phyloP scores from a whole-genome alignment of 2,329 filamentous ascomycete genomes.

The Zalaria obscura region DNA sequence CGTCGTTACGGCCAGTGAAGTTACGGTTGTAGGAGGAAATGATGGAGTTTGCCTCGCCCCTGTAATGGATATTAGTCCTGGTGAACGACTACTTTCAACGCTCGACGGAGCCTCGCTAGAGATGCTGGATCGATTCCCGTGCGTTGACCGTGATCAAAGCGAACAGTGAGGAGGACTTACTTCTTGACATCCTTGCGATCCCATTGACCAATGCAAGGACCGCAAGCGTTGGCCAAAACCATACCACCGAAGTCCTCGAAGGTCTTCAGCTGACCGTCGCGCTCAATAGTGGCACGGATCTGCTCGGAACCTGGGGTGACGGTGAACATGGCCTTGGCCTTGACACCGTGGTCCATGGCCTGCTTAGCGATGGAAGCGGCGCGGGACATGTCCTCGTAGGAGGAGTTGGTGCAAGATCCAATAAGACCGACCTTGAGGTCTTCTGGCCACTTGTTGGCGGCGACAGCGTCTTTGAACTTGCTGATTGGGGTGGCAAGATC shows the following conservation, averaged over 20 bases:
- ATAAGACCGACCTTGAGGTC: slow-evolving; percentile 95
- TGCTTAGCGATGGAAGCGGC: slow-evolving; percentile 84
- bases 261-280: slow-evolving; percentile 82
- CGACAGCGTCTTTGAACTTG: slow-evolving; percentile 89
- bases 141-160: too few relatives aligned
- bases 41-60: slow-evolving; percentile 86
- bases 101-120: too few relatives aligned
- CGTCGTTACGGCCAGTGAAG: slow-evolving; percentile 96
- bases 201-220: slow-evolving; percentile 79
- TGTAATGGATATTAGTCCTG: too few relatives aligned
- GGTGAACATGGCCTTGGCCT: slow-evolving; percentile 85
- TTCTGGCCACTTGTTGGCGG: slow-evolving; percentile 90
- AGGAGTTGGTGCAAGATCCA: slow-evolving; percentile 94
- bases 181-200: slow-evolving; percentile 88
- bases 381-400: slow-evolving; percentile 82
- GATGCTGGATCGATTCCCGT: too few relatives aligned
- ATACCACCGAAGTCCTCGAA: slow-evolving; percentile 94
- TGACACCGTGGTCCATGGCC: slow-evolving; percentile 81
- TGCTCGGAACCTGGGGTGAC: slow-evolving; percentile 96
- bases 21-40: slow-evolving; percentile 99
- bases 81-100: too few relatives aligned
- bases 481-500: slow-evolving; percentile 96
- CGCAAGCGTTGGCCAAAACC: slow-evolving; percentile 90
- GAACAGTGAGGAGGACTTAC: too few relatives aligned
- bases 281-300: slow-evolving; percentile 82